Evolutionary conservation across 371 early-diverging fungal genomes (phyloP).

Genomic region (Haplosporangium sp.): DNA sequence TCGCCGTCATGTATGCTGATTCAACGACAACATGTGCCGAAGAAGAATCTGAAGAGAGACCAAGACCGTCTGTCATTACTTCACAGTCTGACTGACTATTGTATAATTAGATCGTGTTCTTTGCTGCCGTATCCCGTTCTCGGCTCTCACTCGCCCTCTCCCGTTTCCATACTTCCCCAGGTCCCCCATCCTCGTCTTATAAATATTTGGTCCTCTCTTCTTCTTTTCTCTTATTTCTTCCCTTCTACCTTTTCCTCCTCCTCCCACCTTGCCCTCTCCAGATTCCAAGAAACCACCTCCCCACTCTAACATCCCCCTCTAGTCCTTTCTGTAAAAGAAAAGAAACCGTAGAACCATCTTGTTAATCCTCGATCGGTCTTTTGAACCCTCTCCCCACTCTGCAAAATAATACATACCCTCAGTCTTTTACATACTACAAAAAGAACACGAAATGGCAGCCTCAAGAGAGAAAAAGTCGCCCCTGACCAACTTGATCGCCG

Average conservation of each 20-base stretch:
- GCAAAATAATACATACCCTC: no score
- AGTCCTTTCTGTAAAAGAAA: neutral
- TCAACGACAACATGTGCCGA: constrained; percentile 5
- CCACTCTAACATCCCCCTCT: constrained; percentile 25
- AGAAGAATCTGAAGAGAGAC: neutral
- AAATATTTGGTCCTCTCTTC: constrained; percentile 24
- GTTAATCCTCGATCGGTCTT: no score
- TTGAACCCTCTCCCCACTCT: neutral
- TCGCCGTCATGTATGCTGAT: no score
- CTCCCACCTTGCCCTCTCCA: neutral
- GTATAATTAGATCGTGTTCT: constrained; percentile 4
- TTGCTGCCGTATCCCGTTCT: constrained; percentile 11
- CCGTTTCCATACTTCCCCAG: neutral
- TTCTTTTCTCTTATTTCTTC: constrained; percentile 4
- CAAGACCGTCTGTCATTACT: neutral
- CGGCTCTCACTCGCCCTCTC: constrained; percentile 16
- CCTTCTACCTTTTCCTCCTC: neutral
- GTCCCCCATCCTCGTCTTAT: constrained; percentile 5
- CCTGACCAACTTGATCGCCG: constrained; percentile 82
- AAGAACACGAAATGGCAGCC: constrained; percentile 14
- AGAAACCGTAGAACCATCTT: no score
- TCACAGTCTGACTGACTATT: constrained; percentile 4
- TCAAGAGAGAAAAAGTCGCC: constrained; percentile 57
- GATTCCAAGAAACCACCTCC: constrained; percentile 9
- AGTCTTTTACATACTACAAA: no score